phyloP scores from a whole-genome alignment of 2,329 filamentous ascomycete genomes.

The Calonectria pteridis region DNA sequence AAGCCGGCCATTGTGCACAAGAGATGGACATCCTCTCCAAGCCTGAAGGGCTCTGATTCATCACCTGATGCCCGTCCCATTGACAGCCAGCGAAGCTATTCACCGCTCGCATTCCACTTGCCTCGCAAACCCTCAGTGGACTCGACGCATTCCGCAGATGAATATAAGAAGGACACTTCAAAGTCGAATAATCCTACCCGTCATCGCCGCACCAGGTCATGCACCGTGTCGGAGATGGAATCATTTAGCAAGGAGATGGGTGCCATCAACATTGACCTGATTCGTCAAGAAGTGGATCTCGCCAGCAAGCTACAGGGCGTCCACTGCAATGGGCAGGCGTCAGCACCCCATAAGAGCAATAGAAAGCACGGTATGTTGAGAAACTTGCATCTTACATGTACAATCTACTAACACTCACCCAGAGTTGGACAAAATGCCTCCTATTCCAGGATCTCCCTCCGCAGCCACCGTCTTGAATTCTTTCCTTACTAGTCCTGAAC shows the following conservation, averaged over 20 bases:
- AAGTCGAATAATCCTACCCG: not conserved
- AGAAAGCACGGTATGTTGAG: not conserved
- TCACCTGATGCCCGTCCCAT: not conserved
- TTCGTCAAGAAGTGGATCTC: not conserved
- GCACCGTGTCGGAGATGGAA: not conserved
- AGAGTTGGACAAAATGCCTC: constrained; percentile 4
- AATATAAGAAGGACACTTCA: not conserved
- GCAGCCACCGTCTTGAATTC: not conserved
- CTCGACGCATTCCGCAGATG: not conserved
- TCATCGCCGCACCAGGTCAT: not conserved
- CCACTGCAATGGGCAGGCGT: not conserved
- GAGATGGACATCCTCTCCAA: not conserved
- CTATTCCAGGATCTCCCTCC: not conserved
- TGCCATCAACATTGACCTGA: not conserved
- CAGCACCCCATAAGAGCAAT: not conserved
- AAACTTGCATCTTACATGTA: too few relatives aligned
- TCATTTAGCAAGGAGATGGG: not conserved
- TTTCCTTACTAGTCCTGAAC: not conserved
- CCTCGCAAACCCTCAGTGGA: not conserved
- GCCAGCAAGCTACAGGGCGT: not conserved
- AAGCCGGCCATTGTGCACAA: not conserved
- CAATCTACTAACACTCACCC: not conserved
- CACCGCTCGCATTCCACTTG: not conserved
- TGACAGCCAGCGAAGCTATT: not conserved
- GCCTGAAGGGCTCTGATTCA: not conserved